Evolutionary conservation across 116 monocot genomes (phyloP).

Genomic region (Zostera marina): DNA sequence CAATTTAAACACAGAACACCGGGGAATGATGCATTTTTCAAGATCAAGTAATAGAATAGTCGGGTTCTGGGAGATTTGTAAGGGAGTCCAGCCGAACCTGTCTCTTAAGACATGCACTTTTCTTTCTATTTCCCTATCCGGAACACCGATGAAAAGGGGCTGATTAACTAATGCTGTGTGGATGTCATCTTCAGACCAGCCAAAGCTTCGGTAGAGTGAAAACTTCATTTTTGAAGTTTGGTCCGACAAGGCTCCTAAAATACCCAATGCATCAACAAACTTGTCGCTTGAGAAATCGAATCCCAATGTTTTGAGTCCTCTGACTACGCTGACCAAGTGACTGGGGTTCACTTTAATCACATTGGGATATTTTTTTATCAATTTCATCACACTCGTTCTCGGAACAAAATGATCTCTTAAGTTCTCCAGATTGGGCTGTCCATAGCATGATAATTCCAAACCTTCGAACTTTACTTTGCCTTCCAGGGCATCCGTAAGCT

Average conservation of each 20-base stretch:
- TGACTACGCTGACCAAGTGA: conserved; percentile 2
- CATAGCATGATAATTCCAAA: conserved; percentile 5
- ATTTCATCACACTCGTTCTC: not conserved
- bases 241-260: conserved; percentile 1
- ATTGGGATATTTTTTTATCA: not conserved
- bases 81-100: conserved; percentile 14
- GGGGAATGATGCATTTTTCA: conserved; percentile 34
- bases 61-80: conserved; percentile 11
- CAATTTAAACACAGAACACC: conserved; percentile 17
- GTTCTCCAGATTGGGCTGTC: conserved; percentile 13
- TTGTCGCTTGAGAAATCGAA: conserved; percentile 4
- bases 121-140: conserved; percentile 25
- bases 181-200: conserved; percentile 31
- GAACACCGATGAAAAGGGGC: conserved; percentile 24
- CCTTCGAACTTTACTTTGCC: conserved; percentile 3
- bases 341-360: conserved; percentile 3
- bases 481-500: conserved; percentile 18
- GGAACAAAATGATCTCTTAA: conserved; percentile 11
- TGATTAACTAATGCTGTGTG: conserved; percentile 20
- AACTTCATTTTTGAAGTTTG: conserved; percentile 22
- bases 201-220: conserved; percentile 22
- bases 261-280: conserved; percentile 17
- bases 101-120: conserved; percentile 16
- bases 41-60: conserved; percentile 17
- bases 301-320: conserved; percentile 12